Conservation (phyloP, 2,329 filamentous ascomycete genomes). For the Xylariaceae sp. region DNA sequence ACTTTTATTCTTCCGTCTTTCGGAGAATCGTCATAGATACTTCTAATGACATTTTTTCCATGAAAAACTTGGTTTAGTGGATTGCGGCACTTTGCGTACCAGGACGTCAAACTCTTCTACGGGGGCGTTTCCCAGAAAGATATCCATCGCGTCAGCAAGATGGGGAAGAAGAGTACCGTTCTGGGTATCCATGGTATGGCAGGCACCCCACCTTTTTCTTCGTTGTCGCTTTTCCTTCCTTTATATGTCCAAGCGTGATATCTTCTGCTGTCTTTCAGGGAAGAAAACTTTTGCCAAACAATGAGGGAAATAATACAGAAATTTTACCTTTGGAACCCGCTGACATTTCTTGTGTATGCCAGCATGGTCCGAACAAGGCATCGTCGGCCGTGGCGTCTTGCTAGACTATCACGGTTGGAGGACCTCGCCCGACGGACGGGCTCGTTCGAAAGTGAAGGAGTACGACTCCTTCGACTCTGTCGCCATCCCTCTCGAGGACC, state of each 20-base stretch:
- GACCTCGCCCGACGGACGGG: conserved; percentile 19
- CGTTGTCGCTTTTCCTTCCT: neutral
- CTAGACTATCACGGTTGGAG: conserved; percentile 48
- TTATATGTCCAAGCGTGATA: neutral
- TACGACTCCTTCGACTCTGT: conserved; percentile 32
- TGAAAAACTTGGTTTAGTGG: too few relatives aligned
- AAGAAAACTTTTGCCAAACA: neutral
- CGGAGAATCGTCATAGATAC: too few relatives aligned
- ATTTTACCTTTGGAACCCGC: too few relatives aligned
- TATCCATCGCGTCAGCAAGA: conserved; percentile 11
- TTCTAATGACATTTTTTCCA: too few relatives aligned
- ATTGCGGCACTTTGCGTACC: conserved; percentile 45
- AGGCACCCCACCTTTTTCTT: neutral
- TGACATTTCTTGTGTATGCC: too few relatives aligned
- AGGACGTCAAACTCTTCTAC: conserved; percentile 30
- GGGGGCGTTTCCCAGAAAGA: conserved; percentile 10
- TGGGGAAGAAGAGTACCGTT: conserved; percentile 8
- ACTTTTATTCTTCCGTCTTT: neutral
- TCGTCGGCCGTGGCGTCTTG: conserved; percentile 50
- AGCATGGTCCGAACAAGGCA: conserved; percentile 48
- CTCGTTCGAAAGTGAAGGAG: conserved; percentile 29
- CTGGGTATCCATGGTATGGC: conserved; percentile 15
- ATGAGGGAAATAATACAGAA: too few relatives aligned
- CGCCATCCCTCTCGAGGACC: conserved; percentile 34
- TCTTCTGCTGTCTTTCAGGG: neutral